Conservation (phyloP, 2,329 filamentous ascomycete genomes). For the Parasarocladium wereldwijsianum region DNA sequence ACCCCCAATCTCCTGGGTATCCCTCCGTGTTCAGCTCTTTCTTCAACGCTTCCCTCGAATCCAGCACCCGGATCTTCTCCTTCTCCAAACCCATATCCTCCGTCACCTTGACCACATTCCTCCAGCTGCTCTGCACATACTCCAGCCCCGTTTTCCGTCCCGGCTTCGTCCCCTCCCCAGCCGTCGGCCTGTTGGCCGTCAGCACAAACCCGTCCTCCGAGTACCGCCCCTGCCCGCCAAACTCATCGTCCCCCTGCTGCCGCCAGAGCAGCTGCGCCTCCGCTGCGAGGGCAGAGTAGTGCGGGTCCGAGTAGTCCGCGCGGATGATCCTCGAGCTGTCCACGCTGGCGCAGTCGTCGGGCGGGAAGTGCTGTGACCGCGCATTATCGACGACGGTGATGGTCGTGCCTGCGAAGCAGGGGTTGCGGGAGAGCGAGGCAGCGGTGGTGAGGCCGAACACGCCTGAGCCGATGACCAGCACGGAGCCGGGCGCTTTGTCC, state of each 20-base stretch:
- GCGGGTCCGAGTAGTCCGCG: constrained; percentile 65
- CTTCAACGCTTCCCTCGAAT: constrained; percentile 27
- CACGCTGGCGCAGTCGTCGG: constrained; percentile 43
- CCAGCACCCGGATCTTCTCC: constrained; percentile 28
- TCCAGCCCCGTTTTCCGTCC: constrained; percentile 31
- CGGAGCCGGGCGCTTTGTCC: constrained; percentile 25
- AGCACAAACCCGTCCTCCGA: constrained; percentile 54
- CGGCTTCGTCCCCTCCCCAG: constrained; percentile 17
- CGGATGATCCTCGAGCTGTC: constrained; percentile 51
- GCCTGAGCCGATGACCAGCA: constrained; percentile 57
- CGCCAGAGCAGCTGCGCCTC: constrained; percentile 59
- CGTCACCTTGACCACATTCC: constrained; percentile 39
- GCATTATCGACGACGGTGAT: constrained; percentile 48
- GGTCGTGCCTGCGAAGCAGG: constrained; percentile 33
- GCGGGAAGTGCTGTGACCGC: constrained; percentile 37
- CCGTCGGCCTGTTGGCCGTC: constrained; percentile 43
- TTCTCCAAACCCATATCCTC: constrained; percentile 19
- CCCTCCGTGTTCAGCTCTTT: constrained; percentile 30
- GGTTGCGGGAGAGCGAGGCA: constrained; percentile 50
- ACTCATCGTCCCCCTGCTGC: constrained; percentile 34
- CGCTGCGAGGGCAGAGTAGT: constrained; percentile 61
- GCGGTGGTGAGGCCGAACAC: constrained; percentile 50
- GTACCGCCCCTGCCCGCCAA: constrained; percentile 53
- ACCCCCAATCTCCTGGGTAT: constrained; percentile 49
- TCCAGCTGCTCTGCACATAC: constrained; percentile 45